These are phyloP conservation scores for Debaryomyces sp. DNA, from an alignment of 1,139 yeast species.

Conservation along the genomic window DNA sequence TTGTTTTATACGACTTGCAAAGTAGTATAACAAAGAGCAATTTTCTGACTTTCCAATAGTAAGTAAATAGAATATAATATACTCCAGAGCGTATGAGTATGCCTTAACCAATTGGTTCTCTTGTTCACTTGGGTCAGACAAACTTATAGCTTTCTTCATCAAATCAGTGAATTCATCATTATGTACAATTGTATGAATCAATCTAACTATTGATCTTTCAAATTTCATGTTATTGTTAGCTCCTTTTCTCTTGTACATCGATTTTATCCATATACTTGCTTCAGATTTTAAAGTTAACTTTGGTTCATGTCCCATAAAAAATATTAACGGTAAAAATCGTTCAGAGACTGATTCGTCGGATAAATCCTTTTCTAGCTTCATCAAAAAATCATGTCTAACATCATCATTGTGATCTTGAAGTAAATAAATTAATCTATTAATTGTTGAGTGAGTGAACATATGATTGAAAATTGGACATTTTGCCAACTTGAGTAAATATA, in stretches of 20 bases:
- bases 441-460: conserved; percentile 52
- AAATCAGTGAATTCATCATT: conserved; percentile 66
- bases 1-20: conserved; percentile 80
- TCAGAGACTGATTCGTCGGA: conserved; percentile 60
- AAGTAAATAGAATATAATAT: conserved; percentile 61
- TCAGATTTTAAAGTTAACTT: conserved; percentile 49
- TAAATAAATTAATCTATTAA: conserved; percentile 58
- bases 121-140: conserved; percentile 21
- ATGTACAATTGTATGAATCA: conserved; percentile 73
- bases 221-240: conserved; percentile 46
- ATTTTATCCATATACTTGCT: conserved; percentile 72
- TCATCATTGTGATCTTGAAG: conserved; percentile 66
- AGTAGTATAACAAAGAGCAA: conserved; percentile 70
- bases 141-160: conserved; percentile 22
- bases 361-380: conserved; percentile 54
- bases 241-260: conserved; percentile 53
- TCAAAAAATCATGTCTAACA: conserved; percentile 59
- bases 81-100: conserved; percentile 55
- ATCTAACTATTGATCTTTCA: conserved; percentile 67
- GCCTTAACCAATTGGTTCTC: conserved; percentile 34
- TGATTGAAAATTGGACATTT: conserved; percentile 54
- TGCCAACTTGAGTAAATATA: conserved; percentile 65
- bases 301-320: conserved; percentile 80
- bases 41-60: conserved; percentile 67
- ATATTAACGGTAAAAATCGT: conserved; percentile 65